Evolutionary conservation across 306 rosid genomes (phyloP).

Genomic region (Malus sieversii): DNA sequence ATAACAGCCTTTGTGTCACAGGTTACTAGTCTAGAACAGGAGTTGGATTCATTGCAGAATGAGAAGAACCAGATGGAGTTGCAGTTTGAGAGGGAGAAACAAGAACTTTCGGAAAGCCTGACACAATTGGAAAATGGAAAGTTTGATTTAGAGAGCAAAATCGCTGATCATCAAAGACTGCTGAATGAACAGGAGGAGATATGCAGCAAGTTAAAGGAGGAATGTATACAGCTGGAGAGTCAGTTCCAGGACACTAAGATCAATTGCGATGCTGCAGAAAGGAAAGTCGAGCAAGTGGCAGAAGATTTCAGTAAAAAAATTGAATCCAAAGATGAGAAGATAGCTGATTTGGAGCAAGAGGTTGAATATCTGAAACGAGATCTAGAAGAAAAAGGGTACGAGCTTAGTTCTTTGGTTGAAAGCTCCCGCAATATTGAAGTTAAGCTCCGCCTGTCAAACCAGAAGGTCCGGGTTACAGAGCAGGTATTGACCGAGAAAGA

Average conservation of each 20-base stretch:
- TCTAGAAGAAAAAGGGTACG: conserved; percentile 65
- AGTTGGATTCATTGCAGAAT: conserved; percentile 44
- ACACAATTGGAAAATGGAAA: conserved; percentile 41
- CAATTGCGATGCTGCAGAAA: conserved; percentile 49
- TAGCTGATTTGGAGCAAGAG: conserved; percentile 51
- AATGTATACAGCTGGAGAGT: conserved; percentile 40
- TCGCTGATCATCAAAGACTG: conserved; percentile 33
- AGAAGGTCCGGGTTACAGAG: conserved; percentile 94
- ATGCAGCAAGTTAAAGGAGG: conserved; percentile 46
- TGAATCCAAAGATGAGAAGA: conserved; percentile 48
- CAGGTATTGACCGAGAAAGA: conserved; percentile 77
- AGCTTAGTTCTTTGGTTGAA: conserved; percentile 43
- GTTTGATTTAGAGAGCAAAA: conserved; percentile 37
- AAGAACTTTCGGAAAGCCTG: conserved; percentile 43
- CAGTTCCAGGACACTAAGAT: conserved; percentile 42
- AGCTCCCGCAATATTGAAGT: conserved; percentile 63
- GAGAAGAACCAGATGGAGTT: conserved; percentile 50
- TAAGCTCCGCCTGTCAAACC: conserved; percentile 91
- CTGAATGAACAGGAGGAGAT: conserved; percentile 51
- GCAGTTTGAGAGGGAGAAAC: conserved; percentile 35
- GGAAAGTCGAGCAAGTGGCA: conserved; percentile 46
- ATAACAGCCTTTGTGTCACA: conserved; percentile 35
- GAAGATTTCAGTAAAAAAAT: conserved; percentile 30
- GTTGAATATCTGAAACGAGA: conserved; percentile 71
- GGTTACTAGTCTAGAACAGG: conserved; percentile 45